Conservation (phyloP, 2,329 filamentous ascomycete genomes). For the Xylariaceae sp. region DNA sequence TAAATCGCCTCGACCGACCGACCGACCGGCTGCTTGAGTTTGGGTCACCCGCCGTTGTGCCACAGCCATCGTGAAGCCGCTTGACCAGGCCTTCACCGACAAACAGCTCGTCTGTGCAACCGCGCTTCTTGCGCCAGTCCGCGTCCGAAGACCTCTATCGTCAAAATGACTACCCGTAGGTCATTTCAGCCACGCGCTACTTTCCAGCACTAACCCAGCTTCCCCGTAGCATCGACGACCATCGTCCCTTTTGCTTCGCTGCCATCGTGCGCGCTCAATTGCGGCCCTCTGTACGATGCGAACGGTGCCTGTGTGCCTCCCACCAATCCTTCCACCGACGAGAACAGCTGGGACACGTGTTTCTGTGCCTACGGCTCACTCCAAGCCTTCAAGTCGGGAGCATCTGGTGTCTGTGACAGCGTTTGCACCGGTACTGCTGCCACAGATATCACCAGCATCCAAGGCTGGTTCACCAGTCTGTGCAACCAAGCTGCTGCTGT, state of each 20-base stretch:
- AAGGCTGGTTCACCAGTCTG: constrained; percentile 66
- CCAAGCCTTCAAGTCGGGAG: constrained; percentile 51
- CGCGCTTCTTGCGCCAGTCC: too few species aligned
- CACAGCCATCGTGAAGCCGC: too few species aligned
- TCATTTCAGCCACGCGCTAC: too few species aligned
- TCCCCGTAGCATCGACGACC: constrained; percentile 37
- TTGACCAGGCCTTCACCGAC: too few species aligned
- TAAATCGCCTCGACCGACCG: too few species aligned
- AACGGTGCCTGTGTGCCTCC: constrained; percentile 68
- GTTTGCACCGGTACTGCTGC: constrained; percentile 48
- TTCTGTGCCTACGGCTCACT: constrained; percentile 67
- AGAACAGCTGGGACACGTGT: constrained; percentile 60
- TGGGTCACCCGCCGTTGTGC: too few species aligned
- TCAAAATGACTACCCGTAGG: too few species aligned
- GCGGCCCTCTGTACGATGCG: constrained; percentile 62
- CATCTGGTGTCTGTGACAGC: constrained; percentile 58
- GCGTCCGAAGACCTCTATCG: too few species aligned
- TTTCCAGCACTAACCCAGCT: constrained; percentile 1
- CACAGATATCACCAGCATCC: constrained; percentile 53
- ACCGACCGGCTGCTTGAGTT: too few species aligned
- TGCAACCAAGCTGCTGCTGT: constrained; percentile 50
- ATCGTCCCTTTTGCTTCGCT: constrained; percentile 56
- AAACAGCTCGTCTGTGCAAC: too few species aligned
- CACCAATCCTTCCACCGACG: constrained; percentile 42
- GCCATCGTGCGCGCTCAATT: constrained; percentile 58